Percentiles rank a stretch among this genome's conserved stretches.
phyloP scores from a whole-genome alignment of 2,329 filamentous ascomycete genomes.

The Graphilbum fragrans region DNA sequence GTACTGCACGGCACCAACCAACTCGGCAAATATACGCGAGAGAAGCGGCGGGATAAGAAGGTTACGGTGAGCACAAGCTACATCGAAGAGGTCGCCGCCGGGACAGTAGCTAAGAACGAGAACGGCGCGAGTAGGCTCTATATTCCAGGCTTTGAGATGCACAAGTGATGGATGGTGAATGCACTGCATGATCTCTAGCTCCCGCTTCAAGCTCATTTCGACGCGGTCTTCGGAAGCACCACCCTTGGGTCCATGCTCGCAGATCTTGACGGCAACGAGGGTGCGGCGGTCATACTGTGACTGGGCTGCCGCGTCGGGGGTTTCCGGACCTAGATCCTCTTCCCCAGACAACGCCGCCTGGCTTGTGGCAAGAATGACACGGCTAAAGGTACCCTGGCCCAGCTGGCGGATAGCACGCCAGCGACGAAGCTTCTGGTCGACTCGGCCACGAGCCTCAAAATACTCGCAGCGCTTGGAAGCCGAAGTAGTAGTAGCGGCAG shows the following conservation, averaged over 20 bases:
- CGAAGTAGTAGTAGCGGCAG: constrained; percentile 3
- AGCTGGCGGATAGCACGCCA: constrained; percentile 74
- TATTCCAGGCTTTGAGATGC: constrained; percentile 82
- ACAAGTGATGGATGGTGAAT: constrained; percentile 85
- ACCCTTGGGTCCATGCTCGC: constrained; percentile 86
- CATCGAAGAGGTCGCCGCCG: constrained; percentile 88
- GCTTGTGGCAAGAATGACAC: constrained; percentile 82
- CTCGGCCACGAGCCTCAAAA: constrained; percentile 57
- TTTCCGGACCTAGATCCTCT: constrained; percentile 22
- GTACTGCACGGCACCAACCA: constrained; percentile 76
- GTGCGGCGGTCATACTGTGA: constrained; percentile 52
- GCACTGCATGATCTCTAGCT: constrained; percentile 84
- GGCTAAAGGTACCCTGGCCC: constrained; percentile 91
- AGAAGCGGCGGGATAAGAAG: constrained; percentile 58
- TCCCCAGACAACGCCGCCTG: constrained; percentile 39
- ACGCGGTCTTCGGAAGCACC: constrained; percentile 88
- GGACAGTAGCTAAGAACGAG: constrained; percentile 85
- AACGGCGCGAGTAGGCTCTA: constrained; percentile 69
- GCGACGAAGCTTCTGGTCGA: constrained; percentile 56
- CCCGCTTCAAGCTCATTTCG: constrained; percentile 85
- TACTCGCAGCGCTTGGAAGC: constrained; percentile 40
- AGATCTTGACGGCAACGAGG: constrained; percentile 88
- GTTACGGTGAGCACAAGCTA: constrained; percentile 62
- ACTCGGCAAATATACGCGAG: constrained; percentile 77
- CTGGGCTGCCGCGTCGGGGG: constrained; percentile 16